A percentile compares a stretch with the other conserved stretches of the same genome.
These are phyloP conservation scores for Boletus barrowsii DNA, from an alignment of 768 basidiomycete genomes.

Conservation along the genomic window DNA sequence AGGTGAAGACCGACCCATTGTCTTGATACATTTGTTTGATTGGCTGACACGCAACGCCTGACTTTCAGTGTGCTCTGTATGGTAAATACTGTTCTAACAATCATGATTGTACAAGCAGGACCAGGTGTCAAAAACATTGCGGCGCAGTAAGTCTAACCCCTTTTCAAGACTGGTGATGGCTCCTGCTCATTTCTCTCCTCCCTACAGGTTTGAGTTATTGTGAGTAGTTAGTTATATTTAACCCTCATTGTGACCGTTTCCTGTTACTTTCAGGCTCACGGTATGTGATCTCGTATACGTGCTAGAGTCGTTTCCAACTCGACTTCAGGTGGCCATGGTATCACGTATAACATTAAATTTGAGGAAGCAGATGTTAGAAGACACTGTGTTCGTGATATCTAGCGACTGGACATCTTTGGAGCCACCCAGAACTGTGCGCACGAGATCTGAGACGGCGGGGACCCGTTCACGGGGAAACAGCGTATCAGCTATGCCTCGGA, in stretches of 20 bases:
- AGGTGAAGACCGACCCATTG: slow-evolving; percentile 17
- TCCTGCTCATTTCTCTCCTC: not conserved
- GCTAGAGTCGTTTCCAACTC: not conserved
- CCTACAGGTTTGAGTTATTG: slow-evolving; percentile 37
- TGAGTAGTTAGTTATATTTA: slow-evolving; percentile 23
- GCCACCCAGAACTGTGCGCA: not conserved
- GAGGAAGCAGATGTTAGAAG: slow-evolving; percentile 33
- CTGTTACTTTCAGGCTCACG: slow-evolving; percentile 21
- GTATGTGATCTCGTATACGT: slow-evolving; percentile 5
- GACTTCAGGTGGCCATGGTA: slow-evolving; percentile 57
- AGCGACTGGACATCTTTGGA: not conserved
- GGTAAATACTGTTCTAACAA: slow-evolving; percentile 37
- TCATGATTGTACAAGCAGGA: slow-evolving; percentile 36
- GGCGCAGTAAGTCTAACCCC: slow-evolving; percentile 26
- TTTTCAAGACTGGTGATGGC: not conserved
- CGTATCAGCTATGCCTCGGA: not conserved
- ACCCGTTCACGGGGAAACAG: not conserved
- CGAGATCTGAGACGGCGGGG: not conserved
- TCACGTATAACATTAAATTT: slow-evolving; percentile 65
- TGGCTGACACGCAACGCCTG: not conserved
- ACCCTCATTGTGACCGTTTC: slow-evolving; percentile 34
- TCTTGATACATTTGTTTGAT: not conserved
- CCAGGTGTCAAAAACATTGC: slow-evolving; percentile 34
- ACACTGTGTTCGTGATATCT: not conserved
- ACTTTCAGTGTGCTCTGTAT: slow-evolving; percentile 35